phyloP scores from a whole-genome alignment of 2,329 filamentous ascomycete genomes.

The Sporothrix mexicana region DNA sequence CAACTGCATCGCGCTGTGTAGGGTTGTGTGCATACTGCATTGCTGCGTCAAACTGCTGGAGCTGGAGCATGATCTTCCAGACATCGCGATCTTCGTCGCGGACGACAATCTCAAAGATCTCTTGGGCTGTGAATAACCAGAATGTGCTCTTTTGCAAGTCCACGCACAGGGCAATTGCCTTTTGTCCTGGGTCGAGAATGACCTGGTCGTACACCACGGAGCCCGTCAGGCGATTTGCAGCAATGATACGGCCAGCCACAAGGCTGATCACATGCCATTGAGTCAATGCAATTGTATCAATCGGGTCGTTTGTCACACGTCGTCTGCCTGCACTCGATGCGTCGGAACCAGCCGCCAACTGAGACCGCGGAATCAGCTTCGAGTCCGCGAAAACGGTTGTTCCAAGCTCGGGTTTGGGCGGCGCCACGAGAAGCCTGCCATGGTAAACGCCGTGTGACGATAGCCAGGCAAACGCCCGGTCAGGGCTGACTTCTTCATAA shows the following conservation, averaged over 20 bases:
- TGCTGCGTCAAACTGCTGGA: conserved; percentile 86
- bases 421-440: conserved; percentile 72
- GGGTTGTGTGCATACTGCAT: conserved; percentile 81
- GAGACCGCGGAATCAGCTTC: conserved; percentile 75
- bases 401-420: conserved; percentile 69
- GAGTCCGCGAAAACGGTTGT: conserved; percentile 78
- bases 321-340: conserved; percentile 65
- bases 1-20: conserved; percentile 86
- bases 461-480: conserved; percentile 88
- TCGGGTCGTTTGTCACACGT: conserved; percentile 70
- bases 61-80: conserved; percentile 90
- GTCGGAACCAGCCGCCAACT: conserved; percentile 69
- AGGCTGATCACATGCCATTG: conserved; percentile 92
- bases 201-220: conserved; percentile 85
- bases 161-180: conserved; percentile 80
- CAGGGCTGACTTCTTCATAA: conserved; percentile 63
- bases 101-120: conserved; percentile 93
- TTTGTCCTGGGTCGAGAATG: conserved; percentile 80
- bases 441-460: conserved; percentile 85
- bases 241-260: conserved; percentile 81
- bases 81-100: conserved; percentile 90
- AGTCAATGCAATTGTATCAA: conserved; percentile 82
- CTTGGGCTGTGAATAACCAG: conserved; percentile 90
- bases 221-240: conserved; percentile 85
- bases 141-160: conserved; percentile 96